phyloP scores from a whole-genome alignment of 306 rosid species.

The Psophocarpus tetragonolobus region DNA sequence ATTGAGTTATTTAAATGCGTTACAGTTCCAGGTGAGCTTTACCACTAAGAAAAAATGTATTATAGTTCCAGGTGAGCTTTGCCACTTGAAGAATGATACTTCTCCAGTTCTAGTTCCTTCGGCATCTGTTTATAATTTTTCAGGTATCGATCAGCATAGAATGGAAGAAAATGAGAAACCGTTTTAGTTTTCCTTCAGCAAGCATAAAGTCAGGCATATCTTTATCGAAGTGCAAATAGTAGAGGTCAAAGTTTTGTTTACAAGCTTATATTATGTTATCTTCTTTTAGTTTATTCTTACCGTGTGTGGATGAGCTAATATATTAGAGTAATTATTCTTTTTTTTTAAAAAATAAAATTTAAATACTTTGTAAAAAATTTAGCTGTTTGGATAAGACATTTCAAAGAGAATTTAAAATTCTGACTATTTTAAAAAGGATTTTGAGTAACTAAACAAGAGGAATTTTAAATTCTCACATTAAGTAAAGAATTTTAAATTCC shows the following conservation, averaged over 20 bases:
- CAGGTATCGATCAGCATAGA: constrained; percentile 54
- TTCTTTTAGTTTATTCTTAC: constrained; percentile 13
- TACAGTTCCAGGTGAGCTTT: constrained; percentile 93
- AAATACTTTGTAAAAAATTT: no score
- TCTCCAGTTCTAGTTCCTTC: constrained; percentile 64
- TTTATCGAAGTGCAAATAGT: background rate
- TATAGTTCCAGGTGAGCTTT: constrained; percentile 93
- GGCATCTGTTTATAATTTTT: constrained; percentile 40
- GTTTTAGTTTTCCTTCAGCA: background rate
- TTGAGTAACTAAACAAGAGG: no score
- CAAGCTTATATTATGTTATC: background rate
- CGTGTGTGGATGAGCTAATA: no score
- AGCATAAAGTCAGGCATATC: background rate
- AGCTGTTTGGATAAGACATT: no score
- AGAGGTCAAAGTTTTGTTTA: background rate
- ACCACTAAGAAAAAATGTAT: constrained; percentile 47
- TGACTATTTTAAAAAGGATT: no score
- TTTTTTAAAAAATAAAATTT: no score
- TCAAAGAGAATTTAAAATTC: no score
- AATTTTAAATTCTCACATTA: no score
- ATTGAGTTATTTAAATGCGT: constrained; percentile 24
- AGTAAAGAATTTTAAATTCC: no score
- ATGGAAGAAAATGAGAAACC: background rate
- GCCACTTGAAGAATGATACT: constrained; percentile 53
- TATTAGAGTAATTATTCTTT: no score